Evolutionary conservation across 208 protist genomes (phyloP).

Genomic region (Crithidia sp.): DNA sequence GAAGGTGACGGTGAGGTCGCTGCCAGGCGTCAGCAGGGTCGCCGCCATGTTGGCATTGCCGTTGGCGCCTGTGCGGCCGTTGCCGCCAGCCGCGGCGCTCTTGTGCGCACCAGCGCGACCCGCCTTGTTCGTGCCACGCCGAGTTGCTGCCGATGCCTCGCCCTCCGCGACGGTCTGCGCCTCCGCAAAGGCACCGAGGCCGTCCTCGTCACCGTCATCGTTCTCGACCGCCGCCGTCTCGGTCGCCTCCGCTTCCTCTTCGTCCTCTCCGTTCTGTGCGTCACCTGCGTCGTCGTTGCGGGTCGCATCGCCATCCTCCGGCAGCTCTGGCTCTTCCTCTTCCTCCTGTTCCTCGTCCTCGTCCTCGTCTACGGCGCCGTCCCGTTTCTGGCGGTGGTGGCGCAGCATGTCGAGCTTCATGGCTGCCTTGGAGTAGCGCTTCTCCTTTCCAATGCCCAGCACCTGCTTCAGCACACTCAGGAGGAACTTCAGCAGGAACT

Average conservation of each 20-base stretch:
- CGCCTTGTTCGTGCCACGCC: neutral
- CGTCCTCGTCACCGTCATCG: conserved; percentile 49
- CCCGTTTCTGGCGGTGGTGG: conserved; percentile 30
- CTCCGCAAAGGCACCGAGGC: conserved; percentile 70
- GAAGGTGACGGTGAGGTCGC: conserved; percentile 70
- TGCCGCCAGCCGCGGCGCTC: neutral
- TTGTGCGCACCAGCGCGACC: neutral
- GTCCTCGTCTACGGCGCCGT: conserved; percentile 6
- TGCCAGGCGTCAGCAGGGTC: conserved; percentile 20
- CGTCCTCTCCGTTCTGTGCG: conserved; percentile 26
- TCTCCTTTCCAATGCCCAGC: conserved; percentile 87
- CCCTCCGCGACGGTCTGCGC: conserved; percentile 47
- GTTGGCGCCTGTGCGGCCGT: too few species aligned
- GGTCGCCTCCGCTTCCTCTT: conserved; percentile 7
- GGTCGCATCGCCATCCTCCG: conserved; percentile 10
- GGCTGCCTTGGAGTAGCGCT: conserved; percentile 58
- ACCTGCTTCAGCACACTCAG: conserved; percentile 87
- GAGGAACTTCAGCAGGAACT: conserved; percentile 88
- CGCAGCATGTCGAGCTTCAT: conserved; percentile 85
- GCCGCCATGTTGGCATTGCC: neutral
- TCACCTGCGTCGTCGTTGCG: conserved; percentile 22
- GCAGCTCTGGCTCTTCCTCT: conserved; percentile 20
- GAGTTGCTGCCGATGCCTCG: neutral
- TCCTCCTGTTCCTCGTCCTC: conserved; percentile 8
- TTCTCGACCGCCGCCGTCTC: conserved; percentile 11